Percentiles rank a stretch among this genome's conserved stretches.
Conservation (phyloP, 75 land plant species). For the Sequoia sempervirens region DNA sequence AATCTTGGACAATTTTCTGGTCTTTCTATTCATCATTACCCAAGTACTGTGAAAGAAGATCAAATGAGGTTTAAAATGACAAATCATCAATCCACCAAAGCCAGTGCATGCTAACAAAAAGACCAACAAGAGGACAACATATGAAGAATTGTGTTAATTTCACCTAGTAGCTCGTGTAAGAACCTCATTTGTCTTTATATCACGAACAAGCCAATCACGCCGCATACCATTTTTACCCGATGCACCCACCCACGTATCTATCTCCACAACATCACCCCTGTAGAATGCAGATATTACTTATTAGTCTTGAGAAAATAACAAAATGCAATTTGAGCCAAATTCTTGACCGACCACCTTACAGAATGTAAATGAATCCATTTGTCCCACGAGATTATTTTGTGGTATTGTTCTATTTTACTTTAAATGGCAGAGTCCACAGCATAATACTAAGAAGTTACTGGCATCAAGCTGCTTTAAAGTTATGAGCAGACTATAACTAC, state of each 20-base stretch:
- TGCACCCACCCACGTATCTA: conserved; percentile 85
- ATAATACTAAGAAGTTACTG: background rate
- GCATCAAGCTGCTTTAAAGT: background rate
- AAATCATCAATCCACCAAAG: background rate
- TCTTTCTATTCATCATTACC: conserved; percentile 85
- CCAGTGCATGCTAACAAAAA: background rate
- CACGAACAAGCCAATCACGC: conserved; percentile 81
- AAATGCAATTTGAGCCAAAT: background rate
- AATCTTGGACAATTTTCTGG: conserved; percentile 49
- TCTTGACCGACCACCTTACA: background rate
- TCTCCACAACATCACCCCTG: conserved; percentile 87
- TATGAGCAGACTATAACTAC: background rate
- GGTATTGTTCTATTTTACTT: background rate
- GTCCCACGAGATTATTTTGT: background rate
- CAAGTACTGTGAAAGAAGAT: conserved; percentile 51
- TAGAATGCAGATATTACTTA: background rate
- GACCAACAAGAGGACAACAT: background rate
- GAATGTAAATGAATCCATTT: background rate
- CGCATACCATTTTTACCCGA: conserved; percentile 94
- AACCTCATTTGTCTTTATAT: conserved; percentile 49
- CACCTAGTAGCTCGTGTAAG: conserved; percentile 80
- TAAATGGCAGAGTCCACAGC: background rate
- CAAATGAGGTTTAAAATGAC: background rate
- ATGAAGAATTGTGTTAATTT: background rate
- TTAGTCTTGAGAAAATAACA: background rate